Conservation (phyloP, 805 yeast genomes). For the Saccharomycopsis vini region DNA sequence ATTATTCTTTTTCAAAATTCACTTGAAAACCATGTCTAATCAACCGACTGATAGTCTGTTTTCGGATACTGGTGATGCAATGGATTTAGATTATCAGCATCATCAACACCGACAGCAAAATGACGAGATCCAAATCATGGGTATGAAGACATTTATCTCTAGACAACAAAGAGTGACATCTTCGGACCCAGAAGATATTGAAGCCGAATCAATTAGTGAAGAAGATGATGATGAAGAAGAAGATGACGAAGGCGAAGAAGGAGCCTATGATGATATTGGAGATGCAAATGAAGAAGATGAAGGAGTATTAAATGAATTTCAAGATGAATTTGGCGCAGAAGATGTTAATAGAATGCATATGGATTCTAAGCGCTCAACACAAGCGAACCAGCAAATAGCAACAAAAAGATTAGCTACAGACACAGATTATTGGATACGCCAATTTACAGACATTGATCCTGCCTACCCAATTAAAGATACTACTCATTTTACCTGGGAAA, state of each 20-base stretch:
- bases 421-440: constrained; percentile 1
- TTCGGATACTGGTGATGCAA: no score
- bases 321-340: not conserved
- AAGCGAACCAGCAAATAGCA: not conserved
- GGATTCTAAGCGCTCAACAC: no score
- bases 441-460: constrained; percentile 4
- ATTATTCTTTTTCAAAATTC: no score
- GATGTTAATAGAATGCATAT: no score
- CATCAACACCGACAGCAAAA: no score
- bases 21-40: no score
- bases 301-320: not conserved
- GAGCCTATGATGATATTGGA: not conserved
- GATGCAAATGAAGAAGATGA: not conserved
- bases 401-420: constrained; percentile 4
- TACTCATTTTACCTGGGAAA: constrained; percentile 33
- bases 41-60: no score
- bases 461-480: constrained; percentile 19
- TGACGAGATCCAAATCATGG: no score
- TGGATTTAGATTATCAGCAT: no score
- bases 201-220: not conserved
- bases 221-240: not conserved
- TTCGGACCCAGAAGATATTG: not conserved
- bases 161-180: no score
- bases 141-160: no score
- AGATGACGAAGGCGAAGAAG: constrained; percentile 3